phyloP scores from a whole-genome alignment of 768 basidiomycete genomes.

The Russula ochroleuca region DNA sequence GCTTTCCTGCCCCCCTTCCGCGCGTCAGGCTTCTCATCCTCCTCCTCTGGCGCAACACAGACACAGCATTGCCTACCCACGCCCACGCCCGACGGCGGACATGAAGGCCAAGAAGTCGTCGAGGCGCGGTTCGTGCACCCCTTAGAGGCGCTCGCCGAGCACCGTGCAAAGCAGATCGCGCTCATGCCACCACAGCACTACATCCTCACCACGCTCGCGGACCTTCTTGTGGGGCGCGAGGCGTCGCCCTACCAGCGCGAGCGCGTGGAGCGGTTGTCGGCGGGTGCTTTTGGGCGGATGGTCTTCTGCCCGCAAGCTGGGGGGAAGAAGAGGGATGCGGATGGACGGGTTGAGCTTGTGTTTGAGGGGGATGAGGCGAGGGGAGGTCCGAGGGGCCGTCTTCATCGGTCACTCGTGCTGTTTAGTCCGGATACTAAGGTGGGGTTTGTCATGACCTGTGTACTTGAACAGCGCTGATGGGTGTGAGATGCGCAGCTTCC shows the following conservation, averaged over 20 bases:
- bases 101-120: conserved; percentile 54
- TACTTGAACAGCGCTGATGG: neutral
- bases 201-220: conserved; percentile 56
- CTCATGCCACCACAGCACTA: conserved; percentile 77
- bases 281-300: conserved; percentile 56
- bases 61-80: conserved; percentile 59
- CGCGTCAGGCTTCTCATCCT: conserved; percentile 29
- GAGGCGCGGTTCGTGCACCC: conserved; percentile 64
- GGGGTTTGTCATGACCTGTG: conserved; percentile 30
- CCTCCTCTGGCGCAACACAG: conserved; percentile 51
- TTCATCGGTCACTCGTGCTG: conserved; percentile 54
- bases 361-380: conserved; percentile 70
- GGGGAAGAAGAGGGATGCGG: conserved; percentile 37
- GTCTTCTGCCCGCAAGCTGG: conserved; percentile 50
- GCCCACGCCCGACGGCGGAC: conserved; percentile 65
- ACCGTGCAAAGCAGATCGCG: conserved; percentile 45
- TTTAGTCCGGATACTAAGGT: conserved; percentile 47
- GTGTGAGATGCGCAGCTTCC: conserved; percentile 38
- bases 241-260: conserved; percentile 46
- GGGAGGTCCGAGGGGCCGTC: conserved; percentile 54
- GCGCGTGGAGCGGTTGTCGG: conserved; percentile 45
- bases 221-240: conserved; percentile 42
- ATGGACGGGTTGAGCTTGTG: conserved; percentile 48
- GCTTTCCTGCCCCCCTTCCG: conserved; percentile 50
- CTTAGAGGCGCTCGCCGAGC: conserved; percentile 48